phyloP scores from a whole-genome alignment of 306 rosid species.

The Cajanus cajan region DNA sequence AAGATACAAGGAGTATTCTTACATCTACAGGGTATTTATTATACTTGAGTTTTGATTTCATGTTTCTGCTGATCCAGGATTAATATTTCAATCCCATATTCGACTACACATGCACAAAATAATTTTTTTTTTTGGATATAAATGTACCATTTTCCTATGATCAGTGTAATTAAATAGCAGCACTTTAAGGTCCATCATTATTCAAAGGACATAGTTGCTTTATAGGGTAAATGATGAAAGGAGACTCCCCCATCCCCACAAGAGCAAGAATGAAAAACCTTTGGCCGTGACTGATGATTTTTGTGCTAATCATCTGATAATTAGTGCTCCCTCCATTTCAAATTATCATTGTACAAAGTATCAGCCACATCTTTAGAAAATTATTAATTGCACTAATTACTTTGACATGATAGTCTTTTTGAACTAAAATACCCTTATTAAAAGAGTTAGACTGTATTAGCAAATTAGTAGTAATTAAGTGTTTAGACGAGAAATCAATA shows the following conservation, averaged over 20 bases:
- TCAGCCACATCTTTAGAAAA: not conserved
- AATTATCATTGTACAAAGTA: not conserved
- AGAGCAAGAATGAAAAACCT: not conserved
- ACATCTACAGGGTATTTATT: constrained; percentile 69
- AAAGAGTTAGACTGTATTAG: no score
- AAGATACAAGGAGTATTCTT: constrained; percentile 63
- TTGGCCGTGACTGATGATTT: constrained; percentile 7
- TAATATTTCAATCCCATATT: constrained; percentile 22
- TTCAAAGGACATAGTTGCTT: not conserved
- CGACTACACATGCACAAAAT: not conserved
- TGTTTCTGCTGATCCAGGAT: constrained; percentile 13
- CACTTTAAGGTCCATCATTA: not conserved
- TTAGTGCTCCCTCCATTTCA: not conserved
- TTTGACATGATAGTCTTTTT: not conserved
- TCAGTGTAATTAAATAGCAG: not conserved
- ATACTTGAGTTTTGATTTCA: constrained; percentile 12
- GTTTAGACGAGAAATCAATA: no score
- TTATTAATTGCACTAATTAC: not conserved
- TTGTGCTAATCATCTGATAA: not conserved
- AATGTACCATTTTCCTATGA: not conserved
- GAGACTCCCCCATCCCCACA: not conserved
- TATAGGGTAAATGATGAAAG: not conserved
- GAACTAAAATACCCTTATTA: not conserved
- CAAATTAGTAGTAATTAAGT: no score
- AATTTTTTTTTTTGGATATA: not conserved